A percentile compares a stretch with the other conserved stretches of the same genome.
phyloP scores from a whole-genome alignment of 495 filamentous ascomycete species.

The Lineolata rhizophorae region DNA sequence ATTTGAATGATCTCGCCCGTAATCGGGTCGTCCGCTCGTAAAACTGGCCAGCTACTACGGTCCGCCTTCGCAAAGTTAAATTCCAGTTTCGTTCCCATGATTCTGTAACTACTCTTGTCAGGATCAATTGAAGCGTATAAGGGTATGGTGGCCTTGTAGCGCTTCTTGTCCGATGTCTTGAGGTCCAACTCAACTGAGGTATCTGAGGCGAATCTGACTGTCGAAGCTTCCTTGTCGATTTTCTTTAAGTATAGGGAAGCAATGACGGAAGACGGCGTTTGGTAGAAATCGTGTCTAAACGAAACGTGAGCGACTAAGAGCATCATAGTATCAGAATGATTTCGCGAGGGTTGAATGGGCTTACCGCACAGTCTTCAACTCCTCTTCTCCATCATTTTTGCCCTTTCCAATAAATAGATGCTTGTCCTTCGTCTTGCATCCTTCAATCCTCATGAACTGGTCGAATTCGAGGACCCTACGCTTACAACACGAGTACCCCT shows the following conservation, averaged over 20 bases:
- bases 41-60: conserved; percentile 68
- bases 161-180: conserved; percentile 64
- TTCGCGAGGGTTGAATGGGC: too few relatives aligned
- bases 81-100: conserved; percentile 91
- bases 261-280: conserved; percentile 66
- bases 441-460: conserved; percentile 86
- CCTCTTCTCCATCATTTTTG: conserved; percentile 30
- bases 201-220: conserved; percentile 36
- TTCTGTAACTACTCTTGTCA: conserved; percentile 51
- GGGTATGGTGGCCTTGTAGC: conserved; percentile 49
- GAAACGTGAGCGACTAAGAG: too few relatives aligned
- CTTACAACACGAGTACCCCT: conserved; percentile 96
- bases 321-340: too few relatives aligned
- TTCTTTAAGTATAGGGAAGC: conserved; percentile 92
- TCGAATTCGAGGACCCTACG: conserved; percentile 88
- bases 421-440: conserved; percentile 57
- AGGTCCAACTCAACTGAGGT: conserved; percentile 50
- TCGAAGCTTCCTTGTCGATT: conserved; percentile 62
- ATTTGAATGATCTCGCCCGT: conserved; percentile 68
- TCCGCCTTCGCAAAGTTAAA: conserved; percentile 65
- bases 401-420: conserved; percentile 77
- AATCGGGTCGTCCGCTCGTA: conserved; percentile 60
- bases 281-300: conserved; percentile 69
- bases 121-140: conserved; percentile 60
- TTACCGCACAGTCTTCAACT: conserved; percentile 51